These are phyloP conservation scores for Pythium guiyangense DNA, from an alignment of 352 stramenopile species.

Conservation along the genomic window DNA sequence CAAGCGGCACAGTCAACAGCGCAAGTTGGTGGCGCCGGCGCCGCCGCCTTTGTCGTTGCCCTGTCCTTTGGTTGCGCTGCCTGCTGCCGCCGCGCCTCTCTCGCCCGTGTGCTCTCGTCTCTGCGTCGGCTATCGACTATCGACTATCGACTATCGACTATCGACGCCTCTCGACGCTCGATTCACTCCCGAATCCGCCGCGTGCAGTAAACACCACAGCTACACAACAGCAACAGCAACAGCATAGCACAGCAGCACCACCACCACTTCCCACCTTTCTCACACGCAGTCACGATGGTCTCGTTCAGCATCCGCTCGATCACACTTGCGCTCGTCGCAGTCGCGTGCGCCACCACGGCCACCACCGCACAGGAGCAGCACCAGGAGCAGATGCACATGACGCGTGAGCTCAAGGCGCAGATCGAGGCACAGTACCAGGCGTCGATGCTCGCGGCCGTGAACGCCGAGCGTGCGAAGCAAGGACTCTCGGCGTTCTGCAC, in stretches of 20 bases:
- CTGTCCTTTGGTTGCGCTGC: too few relatives aligned
- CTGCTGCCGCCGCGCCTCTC: too few relatives aligned
- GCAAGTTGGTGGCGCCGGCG: too few relatives aligned
- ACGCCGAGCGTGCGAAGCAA: conserved; percentile 12
- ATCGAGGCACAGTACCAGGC: conserved; percentile 10
- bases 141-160: too few relatives aligned
- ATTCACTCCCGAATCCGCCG: too few relatives aligned
- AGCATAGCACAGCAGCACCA: too few relatives aligned
- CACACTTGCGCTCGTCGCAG: conserved; percentile 3
- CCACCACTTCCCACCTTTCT: too few relatives aligned
- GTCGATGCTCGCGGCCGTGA: conserved; percentile 19
- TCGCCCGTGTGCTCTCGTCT: too few relatives aligned
- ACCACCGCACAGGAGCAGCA: not conserved
- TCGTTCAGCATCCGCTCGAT: conserved; percentile 7
- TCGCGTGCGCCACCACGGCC: conserved; percentile 1
- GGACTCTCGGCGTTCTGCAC: conserved; percentile 13
- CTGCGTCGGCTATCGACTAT: too few relatives aligned
- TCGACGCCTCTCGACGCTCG: conserved; percentile 3
- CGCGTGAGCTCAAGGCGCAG: conserved; percentile 3
- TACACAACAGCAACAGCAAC: too few relatives aligned
- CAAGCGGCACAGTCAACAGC: too few relatives aligned
- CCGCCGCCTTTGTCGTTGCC: too few relatives aligned
- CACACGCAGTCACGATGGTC: conserved; percentile 5
- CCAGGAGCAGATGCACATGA: not conserved
- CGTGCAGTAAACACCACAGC: not conserved